phyloP scores from a whole-genome alignment of 1,284 basidiomycete genomes.

The Rhodofomes roseus region DNA sequence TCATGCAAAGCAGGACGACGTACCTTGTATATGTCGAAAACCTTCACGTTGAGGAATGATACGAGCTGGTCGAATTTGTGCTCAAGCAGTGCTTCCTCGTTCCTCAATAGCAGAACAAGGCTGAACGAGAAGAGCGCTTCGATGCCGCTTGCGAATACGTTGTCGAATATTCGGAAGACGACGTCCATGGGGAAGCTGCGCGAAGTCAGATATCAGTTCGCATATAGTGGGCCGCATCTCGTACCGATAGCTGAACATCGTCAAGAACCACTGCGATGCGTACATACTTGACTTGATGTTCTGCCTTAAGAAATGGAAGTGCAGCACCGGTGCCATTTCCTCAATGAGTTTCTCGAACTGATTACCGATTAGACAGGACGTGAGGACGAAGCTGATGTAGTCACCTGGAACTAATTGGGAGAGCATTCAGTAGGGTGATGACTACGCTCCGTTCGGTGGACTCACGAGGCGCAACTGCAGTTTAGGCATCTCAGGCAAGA shows the following conservation, averaged over 20 bases:
- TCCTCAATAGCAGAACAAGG: constrained; percentile 82
- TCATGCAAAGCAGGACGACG: constrained; percentile 8
- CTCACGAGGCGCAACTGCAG: constrained; percentile 85
- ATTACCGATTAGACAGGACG: constrained; percentile 1
- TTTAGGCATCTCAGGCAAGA: constrained; percentile 97
- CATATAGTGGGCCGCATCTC: constrained; percentile 20
- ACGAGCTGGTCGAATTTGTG: constrained; percentile 91
- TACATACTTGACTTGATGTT: constrained; percentile 98
- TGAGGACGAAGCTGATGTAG: neutral
- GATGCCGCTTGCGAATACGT: constrained; percentile 93
- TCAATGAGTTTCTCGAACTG: constrained; percentile 94
- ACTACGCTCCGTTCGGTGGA: no score
- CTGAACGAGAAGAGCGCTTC: constrained; percentile 97
- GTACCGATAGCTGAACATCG: constrained; percentile 91
- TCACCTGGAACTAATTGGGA: constrained; percentile 3
- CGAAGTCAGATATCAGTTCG: neutral
- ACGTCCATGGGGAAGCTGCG: constrained; percentile 90
- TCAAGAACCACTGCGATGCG: constrained; percentile 97
- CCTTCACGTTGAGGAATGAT: constrained; percentile 70
- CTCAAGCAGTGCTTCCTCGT: constrained; percentile 74
- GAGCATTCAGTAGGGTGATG: no score
- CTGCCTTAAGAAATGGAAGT: constrained; percentile 89
- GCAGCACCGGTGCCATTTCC: constrained; percentile 86
- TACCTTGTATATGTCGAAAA: constrained; percentile 84
- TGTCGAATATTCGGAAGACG: constrained; percentile 94